Base-by-base conservation (phyloP, 768 basidiomycete genomes). In the Pleurotus citrinopileatus region DNA sequence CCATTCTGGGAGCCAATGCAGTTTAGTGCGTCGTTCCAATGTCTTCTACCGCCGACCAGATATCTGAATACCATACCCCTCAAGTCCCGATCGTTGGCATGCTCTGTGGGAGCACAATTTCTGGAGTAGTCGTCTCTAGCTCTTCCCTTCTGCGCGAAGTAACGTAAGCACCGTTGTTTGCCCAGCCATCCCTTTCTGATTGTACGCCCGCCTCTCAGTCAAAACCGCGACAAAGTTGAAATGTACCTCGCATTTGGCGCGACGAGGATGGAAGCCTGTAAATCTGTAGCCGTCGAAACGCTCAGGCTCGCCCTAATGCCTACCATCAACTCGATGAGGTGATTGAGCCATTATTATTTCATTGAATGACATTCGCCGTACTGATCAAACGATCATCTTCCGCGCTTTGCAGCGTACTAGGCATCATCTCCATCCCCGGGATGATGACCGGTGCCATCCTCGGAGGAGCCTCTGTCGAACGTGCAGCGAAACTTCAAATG, bases 391-490 rank as follows among this genome's bases (percentile, higher is more conserved):
- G 32, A 9, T 34, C 32, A 34, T n/a, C 19, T 13, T 32, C 40
- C 25, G 17, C 23, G 3, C n/a, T 34, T n/a, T 40, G 12, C 52
- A 90, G 87, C 62, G 85, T 90, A 40, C 73, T 87, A 8, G 87
- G 88, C 4, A 85, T 88, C 54, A 87, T 90, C 51, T 71, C 87
- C 13, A 90, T 89, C 51, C 87, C 88, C 1, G 91, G 91, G 1
- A 93, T 91, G 90, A 92, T 94, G 89, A 91, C 89, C 0, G 93
- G 93, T 59, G 90, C 93, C 4, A 87, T 95, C 56, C 82, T 95
- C 13, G 94, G 90, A 13, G 93, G 92, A 0, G 82, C 89, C 8
- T 86, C 86, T 23, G 89, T 94, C 36, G 79, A 90, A 20, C 91
- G 92, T 67, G 94, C 93, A 0, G 90, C 90, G 1, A 83, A 85